phyloP scores from a whole-genome alignment of 192 early-diverging fungal genomes.

The Gaertneriomyces semiglobifer region DNA sequence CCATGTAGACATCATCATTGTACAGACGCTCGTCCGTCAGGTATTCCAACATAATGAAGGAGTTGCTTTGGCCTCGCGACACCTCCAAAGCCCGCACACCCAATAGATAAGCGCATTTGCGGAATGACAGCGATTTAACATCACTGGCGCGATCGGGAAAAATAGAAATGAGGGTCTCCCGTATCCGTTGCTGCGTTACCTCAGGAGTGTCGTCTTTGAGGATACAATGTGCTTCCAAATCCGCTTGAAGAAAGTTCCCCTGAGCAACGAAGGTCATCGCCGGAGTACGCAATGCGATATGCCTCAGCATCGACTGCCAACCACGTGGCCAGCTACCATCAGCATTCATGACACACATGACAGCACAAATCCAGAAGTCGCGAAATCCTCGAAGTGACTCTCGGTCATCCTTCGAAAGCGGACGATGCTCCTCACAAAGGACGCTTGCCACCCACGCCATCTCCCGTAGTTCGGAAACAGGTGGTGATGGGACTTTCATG shows the following conservation, averaged over 20 bases:
- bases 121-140: slow-evolving; percentile 62
- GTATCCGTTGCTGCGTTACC: slow-evolving; percentile 55
- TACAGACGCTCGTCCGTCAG: slow-evolving; percentile 84
- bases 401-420: no score
- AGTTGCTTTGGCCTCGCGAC: slow-evolving; percentile 55
- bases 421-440: slow-evolving; percentile 32
- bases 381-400: slow-evolving; percentile 54
- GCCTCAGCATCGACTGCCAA: slow-evolving; percentile 64
- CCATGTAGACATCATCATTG: slow-evolving; percentile 64
- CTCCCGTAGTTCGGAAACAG: slow-evolving; percentile 31
- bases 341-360: slow-evolving; percentile 70
- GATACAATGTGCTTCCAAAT: slow-evolving; percentile 83
- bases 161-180: slow-evolving; percentile 53
- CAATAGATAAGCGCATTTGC: slow-evolving; percentile 75
- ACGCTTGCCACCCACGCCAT: slow-evolving; percentile 35
- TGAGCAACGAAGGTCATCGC: slow-evolving; percentile 68
- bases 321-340: slow-evolving; percentile 71
- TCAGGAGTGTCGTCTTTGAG: slow-evolving; percentile 59
- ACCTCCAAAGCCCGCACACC: slow-evolving; percentile 81
- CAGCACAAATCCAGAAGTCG: slow-evolving; percentile 88
- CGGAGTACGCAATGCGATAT: slow-evolving; percentile 83
- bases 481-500: slow-evolving; percentile 2
- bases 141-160: slow-evolving; percentile 54
- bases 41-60: slow-evolving; percentile 74
- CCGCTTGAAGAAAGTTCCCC: slow-evolving; percentile 77